Evolutionary conservation across 2,329 filamentous ascomycete species (phyloP).

Genomic region (Periconia sp.): DNA sequence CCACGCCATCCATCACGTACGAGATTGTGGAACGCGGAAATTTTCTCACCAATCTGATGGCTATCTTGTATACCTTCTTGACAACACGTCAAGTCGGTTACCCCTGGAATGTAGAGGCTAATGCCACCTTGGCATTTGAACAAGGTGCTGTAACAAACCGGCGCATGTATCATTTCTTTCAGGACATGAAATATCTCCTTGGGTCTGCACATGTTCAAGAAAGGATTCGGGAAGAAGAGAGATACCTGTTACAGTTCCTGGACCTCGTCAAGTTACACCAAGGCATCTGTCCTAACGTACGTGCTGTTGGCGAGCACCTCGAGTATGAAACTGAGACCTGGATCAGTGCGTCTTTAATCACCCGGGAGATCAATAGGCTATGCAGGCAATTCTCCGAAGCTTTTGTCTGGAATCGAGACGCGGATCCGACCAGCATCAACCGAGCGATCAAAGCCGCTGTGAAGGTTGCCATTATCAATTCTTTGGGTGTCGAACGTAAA

Average conservation of each 20-base stretch:
- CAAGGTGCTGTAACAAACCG: slow-evolving; percentile 92
- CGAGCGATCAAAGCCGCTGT: slow-evolving; percentile 73
- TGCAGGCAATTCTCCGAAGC: slow-evolving; percentile 87
- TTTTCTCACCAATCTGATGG: slow-evolving; percentile 91
- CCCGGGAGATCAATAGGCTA: slow-evolving; percentile 89
- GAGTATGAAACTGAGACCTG: slow-evolving; percentile 98
- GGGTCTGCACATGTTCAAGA: slow-evolving; percentile 86
- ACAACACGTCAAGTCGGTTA: slow-evolving; percentile 95
- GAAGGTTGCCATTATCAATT: slow-evolving; percentile 84
- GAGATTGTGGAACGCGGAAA: slow-evolving; percentile 95
- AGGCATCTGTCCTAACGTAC: slow-evolving; percentile 91
- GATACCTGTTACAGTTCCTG: slow-evolving; percentile 91
- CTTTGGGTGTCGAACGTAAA: slow-evolving; percentile 81
- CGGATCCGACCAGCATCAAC: slow-evolving; percentile 67
- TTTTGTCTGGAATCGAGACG: slow-evolving; percentile 70
- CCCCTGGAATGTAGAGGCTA: slow-evolving; percentile 83
- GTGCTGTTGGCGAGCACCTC: slow-evolving; percentile 91
- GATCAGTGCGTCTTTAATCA: slow-evolving; percentile 94
- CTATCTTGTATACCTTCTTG: slow-evolving; percentile 95
- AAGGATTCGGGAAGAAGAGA: slow-evolving; percentile 76
- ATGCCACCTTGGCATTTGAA: slow-evolving; percentile 87
- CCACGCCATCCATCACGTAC: slow-evolving; percentile 92
- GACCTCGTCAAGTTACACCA: slow-evolving; percentile 96
- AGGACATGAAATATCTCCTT: slow-evolving; percentile 89
- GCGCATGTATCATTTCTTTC: slow-evolving; percentile 96